These are phyloP conservation scores for Camillea tinctor DNA, from an alignment of 2,329 filamentous ascomycete genomes.

Conservation along the genomic window DNA sequence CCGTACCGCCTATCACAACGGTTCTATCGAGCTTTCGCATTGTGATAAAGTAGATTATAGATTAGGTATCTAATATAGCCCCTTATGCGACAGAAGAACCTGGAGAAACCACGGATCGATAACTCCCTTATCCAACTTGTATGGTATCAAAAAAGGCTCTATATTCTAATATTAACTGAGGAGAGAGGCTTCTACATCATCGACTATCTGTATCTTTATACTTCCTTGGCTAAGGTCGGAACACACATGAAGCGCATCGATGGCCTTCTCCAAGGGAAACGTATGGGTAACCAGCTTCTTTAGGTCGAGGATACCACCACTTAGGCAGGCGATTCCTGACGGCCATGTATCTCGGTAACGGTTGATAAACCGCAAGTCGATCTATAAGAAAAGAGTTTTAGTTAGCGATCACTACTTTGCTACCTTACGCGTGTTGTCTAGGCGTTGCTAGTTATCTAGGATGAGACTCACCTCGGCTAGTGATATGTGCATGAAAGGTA, in stretches of 20 bases:
- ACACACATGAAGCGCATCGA: constrained; percentile 52
- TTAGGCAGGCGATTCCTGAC: constrained; percentile 56
- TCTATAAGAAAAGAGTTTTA: constrained; percentile 36
- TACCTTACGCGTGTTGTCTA: neutral
- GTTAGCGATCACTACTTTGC: neutral
- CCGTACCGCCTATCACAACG: neutral
- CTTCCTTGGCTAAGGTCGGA: constrained; percentile 49
- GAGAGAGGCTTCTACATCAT: constrained; percentile 33
- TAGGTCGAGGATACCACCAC: constrained; percentile 56
- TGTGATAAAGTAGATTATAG: neutral
- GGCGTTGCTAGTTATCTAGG: neutral
- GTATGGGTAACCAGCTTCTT: constrained; percentile 60
- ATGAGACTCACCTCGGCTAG: constrained; percentile 48
- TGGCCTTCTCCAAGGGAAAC: constrained; percentile 57
- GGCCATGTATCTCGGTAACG: constrained; percentile 68
- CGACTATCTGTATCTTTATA: constrained; percentile 58
- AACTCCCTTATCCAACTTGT: neutral
- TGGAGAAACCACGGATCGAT: neutral
- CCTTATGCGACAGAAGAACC: neutral
- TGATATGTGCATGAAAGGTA: constrained; percentile 63
- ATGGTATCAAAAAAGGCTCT: neutral
- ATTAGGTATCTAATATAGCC: neutral
- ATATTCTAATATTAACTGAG: neutral
- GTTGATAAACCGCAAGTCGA: constrained; percentile 68
- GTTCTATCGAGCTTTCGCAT: neutral